These are phyloP conservation scores for Suhomyces emberorum DNA, from an alignment of 805 yeast species.

Conservation along the genomic window DNA sequence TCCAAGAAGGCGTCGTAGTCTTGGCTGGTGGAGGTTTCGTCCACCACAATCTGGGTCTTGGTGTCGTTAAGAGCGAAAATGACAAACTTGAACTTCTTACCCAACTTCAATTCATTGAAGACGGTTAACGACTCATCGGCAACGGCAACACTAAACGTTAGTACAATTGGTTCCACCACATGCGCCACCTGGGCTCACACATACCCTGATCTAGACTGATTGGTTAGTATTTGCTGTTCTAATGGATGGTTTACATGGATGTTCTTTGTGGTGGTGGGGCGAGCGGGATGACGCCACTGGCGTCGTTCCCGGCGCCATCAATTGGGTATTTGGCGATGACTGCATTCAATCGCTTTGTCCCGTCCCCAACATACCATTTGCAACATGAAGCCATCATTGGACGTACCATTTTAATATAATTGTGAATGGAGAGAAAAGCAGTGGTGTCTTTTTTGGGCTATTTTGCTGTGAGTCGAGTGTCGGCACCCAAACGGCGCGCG, in stretches of 20 bases:
- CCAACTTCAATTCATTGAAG: constrained; percentile 93
- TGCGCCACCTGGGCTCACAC: constrained; percentile 1
- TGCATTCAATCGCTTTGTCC: background rate
- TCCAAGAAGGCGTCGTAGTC: constrained; percentile 85
- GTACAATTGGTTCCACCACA: no score
- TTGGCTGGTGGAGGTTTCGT: constrained; percentile 67
- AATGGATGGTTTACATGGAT: no score
- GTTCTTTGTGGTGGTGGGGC: no score
- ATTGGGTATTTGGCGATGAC: background rate
- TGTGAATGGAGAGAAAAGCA: background rate
- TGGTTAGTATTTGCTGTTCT: constrained; percentile 11
- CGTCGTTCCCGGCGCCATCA: background rate
- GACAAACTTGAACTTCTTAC: constrained; percentile 82
- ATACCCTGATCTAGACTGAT: constrained; percentile 17
- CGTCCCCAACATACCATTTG: no score
- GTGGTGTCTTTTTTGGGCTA: background rate
- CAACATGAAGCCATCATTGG: no score
- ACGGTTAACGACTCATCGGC: constrained; percentile 87
- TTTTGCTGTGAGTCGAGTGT: constrained; percentile 1
- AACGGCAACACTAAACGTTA: constrained; percentile 40
- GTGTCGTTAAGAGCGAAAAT: constrained; percentile 76
- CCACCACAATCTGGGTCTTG: constrained; percentile 90
- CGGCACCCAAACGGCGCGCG: background rate
- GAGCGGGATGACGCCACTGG: background rate
- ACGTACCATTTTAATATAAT: background rate